phyloP scores from a whole-genome alignment of 768 basidiomycete genomes.

The Baorangia bicolor region DNA sequence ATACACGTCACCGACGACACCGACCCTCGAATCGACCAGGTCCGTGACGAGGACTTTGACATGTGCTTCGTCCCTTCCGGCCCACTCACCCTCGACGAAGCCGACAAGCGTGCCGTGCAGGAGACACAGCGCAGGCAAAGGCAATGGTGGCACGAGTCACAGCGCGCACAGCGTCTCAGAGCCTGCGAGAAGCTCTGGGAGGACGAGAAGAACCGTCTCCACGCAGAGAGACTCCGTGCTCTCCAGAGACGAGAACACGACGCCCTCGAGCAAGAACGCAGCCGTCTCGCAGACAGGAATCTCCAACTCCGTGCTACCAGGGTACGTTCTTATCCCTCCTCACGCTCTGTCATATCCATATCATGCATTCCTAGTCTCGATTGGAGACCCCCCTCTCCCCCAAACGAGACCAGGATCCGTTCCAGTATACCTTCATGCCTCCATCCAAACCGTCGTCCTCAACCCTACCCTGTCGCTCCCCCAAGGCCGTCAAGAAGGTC shows the following conservation, averaged over 20 bases:
- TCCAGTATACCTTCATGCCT: slow-evolving; percentile 36
- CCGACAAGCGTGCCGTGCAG: slow-evolving; percentile 38
- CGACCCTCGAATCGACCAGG: slow-evolving; percentile 63
- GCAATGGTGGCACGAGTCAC: slow-evolving; percentile 35
- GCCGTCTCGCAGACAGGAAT: slow-evolving; percentile 18
- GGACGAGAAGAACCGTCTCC: slow-evolving; percentile 42
- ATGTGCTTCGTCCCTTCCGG: slow-evolving; percentile 39
- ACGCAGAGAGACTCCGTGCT: slow-evolving; percentile 38
- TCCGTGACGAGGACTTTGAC: slow-evolving; percentile 50
- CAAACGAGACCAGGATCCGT: slow-evolving; percentile 25
- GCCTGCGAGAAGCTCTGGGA: slow-evolving; percentile 51
- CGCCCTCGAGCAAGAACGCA: slow-evolving; percentile 28
- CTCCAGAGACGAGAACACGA: slow-evolving; percentile 34
- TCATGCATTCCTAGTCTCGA: slow-evolving; percentile 15
- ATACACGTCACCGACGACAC: slow-evolving; percentile 57
- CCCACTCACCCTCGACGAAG: slow-evolving; percentile 41
- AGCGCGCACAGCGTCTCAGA: slow-evolving; percentile 41
- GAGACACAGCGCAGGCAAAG: slow-evolving; percentile 35
- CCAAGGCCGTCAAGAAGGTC: slow-evolving; percentile 13
- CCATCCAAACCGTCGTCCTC: slow-evolving; percentile 22
- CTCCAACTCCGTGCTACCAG: slow-evolving; percentile 12
- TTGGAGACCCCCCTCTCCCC: slow-evolving; percentile 1
- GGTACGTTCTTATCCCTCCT: slow-evolving; percentile 15
- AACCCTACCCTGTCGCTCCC: slow-evolving; percentile 19
- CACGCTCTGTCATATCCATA: slow-evolving; percentile 11